These are phyloP conservation scores for Erodium chrysanthum DNA, from an alignment of 441 rosid species.

Conservation along the genomic window DNA sequence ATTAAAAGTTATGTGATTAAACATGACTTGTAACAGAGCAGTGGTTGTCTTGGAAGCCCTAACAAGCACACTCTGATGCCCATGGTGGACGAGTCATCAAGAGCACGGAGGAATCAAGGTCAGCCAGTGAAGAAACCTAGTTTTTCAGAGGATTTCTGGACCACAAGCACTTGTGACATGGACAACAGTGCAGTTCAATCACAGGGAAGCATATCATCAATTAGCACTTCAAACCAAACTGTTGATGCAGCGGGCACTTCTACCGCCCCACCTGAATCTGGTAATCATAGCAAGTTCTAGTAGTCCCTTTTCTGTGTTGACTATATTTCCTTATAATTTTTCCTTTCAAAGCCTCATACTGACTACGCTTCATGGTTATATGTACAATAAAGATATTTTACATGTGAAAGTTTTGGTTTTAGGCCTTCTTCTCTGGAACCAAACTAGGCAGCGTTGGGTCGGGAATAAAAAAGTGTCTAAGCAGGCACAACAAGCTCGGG, in stretches of 20 bases:
- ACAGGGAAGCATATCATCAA: constrained; percentile 55
- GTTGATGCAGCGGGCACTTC: constrained; percentile 38
- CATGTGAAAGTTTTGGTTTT: constrained; percentile 15
- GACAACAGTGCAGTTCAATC: constrained; percentile 52
- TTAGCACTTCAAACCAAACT: constrained; percentile 38
- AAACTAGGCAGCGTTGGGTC: constrained; percentile 51
- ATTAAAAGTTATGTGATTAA: constrained; percentile 26
- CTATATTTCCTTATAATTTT: constrained; percentile 4
- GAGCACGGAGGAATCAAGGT: constrained; percentile 19
- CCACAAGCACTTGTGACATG: constrained; percentile 51
- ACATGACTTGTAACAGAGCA: constrained; percentile 66
- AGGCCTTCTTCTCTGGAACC: constrained; percentile 68
- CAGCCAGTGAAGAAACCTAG: constrained; percentile 28
- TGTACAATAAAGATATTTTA: background rate
- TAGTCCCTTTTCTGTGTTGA: constrained; percentile 10
- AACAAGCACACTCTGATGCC: constrained; percentile 24
- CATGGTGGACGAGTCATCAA: constrained; percentile 25
- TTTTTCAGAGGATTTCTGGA: constrained; percentile 48
- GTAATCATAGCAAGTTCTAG: constrained; percentile 59
- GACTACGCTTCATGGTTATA: too few species aligned
- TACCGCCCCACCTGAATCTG: constrained; percentile 46
- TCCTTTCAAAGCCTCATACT: background rate
- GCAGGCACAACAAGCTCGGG: constrained; percentile 24
- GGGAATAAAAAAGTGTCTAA: constrained; percentile 35
- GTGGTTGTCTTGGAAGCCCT: constrained; percentile 57